phyloP scores from a whole-genome alignment of 1,139 yeast species.

The Saccharomyces hybrid region DNA sequence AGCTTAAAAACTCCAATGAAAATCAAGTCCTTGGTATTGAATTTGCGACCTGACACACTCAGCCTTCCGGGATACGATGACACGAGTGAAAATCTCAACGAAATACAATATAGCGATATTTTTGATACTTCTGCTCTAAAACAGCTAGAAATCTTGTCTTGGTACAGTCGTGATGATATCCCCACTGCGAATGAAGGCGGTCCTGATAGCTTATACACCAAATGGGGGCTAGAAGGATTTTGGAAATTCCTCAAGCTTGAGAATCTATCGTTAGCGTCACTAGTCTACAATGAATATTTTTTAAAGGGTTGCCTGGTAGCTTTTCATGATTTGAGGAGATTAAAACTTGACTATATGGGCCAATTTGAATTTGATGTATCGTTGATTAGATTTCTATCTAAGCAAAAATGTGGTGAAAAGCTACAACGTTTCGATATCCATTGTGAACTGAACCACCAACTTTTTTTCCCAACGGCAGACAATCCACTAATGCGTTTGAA shows the following conservation, averaged over 20 bases:
- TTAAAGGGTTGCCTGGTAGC: conserved; percentile 13
- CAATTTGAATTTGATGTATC: conserved; percentile 1
- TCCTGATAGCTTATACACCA: conserved; percentile 13
- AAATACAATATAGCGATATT: conserved; percentile 17
- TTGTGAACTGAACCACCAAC: conserved; percentile 16
- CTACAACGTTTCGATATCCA: conserved; percentile 23
- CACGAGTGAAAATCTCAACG: not conserved
- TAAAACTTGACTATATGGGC: conserved; percentile 25
- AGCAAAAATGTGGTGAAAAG: conserved; percentile 12
- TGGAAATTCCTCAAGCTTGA: conserved; percentile 16
- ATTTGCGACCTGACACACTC: conserved; percentile 24
- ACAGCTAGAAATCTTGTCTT: conserved; percentile 23
- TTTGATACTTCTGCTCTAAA: conserved; percentile 19
- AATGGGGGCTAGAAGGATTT: conserved; percentile 21
- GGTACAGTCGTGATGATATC: conserved; percentile 21
- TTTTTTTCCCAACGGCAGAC: conserved; percentile 17
- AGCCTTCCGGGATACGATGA: conserved; percentile 1
- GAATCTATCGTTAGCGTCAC: conserved; percentile 18
- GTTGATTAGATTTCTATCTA: conserved; percentile 12
- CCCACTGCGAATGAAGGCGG: conserved; percentile 5
- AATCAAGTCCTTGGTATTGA: conserved; percentile 18
- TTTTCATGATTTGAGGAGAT: conserved; percentile 12
- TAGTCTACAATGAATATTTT: conserved; percentile 18
- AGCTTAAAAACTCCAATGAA: conserved; percentile 15
- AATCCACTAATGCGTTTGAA: conserved; percentile 18